These are phyloP conservation scores for Ustilago xerochloae DNA, from an alignment of 1,284 basidiomycete genomes.

Conservation along the genomic window DNA sequence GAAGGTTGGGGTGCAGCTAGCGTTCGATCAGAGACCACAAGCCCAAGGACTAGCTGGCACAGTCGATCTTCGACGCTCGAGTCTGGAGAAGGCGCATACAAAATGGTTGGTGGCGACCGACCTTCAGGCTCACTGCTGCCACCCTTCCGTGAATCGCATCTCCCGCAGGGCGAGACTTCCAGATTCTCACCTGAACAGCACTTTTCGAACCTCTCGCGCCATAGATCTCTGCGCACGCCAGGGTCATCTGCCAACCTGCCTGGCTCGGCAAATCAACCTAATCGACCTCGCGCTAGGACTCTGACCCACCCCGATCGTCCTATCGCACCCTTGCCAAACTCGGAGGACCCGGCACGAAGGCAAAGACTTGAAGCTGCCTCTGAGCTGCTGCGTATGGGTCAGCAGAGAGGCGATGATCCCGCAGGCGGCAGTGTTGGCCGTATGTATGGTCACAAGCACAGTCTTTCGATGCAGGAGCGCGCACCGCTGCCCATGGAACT, in stretches of 20 bases:
- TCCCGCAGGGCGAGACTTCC: slow-evolving; percentile 18
- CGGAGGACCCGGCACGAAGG: slow-evolving; percentile 38
- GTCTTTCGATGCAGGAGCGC: slow-evolving; percentile 46
- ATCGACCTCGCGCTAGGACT: slow-evolving; percentile 49
- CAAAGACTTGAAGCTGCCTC: slow-evolving; percentile 44
- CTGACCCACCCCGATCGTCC: slow-evolving; percentile 47
- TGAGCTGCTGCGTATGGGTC: slow-evolving; percentile 48
- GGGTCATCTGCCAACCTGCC: slow-evolving; percentile 31
- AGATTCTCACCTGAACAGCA: slow-evolving; percentile 29
- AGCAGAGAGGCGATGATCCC: slow-evolving; percentile 21
- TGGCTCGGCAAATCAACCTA: slow-evolving; percentile 12
- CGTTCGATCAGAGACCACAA: slow-evolving; percentile 35
- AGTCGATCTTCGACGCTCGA: slow-evolving; percentile 56
- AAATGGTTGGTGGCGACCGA: slow-evolving; percentile 33
- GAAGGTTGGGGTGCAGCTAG: slow-evolving; percentile 43
- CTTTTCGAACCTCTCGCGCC: slow-evolving; percentile 34
- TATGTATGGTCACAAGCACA: slow-evolving; percentile 42
- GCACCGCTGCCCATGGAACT: slow-evolving; percentile 32
- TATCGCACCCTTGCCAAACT: slow-evolving; percentile 51
- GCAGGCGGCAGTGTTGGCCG: slow-evolving; percentile 4
- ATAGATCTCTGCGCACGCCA: slow-evolving; percentile 35
- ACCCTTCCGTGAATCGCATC: slow-evolving; percentile 30
- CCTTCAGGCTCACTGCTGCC: slow-evolving; percentile 25
- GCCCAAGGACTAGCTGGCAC: slow-evolving; percentile 54
- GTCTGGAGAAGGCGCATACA: slow-evolving; percentile 47